Evolutionary conservation across 495 filamentous ascomycete species (phyloP).

Genomic region (Lophium mytilinum): DNA sequence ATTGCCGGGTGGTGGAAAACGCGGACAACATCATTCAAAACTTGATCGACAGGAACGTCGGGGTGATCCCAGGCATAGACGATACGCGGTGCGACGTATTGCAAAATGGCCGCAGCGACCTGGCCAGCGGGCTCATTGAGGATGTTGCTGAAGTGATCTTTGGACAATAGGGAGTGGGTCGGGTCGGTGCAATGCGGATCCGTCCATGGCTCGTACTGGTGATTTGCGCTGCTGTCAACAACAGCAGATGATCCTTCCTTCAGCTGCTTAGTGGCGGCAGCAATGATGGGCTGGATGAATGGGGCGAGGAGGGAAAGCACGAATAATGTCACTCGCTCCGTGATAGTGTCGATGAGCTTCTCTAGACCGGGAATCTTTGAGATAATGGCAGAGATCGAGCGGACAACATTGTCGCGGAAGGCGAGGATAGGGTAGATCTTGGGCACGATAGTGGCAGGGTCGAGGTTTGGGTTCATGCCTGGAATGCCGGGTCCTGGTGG

Average conservation of each 20-base stretch:
- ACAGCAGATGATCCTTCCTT: constrained; percentile 77
- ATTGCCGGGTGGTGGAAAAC: constrained; percentile 87
- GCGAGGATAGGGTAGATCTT: constrained; percentile 92
- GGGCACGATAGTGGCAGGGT: constrained; percentile 68
- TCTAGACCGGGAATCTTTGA: constrained; percentile 90
- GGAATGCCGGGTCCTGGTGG: constrained; percentile 50
- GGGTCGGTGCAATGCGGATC: constrained; percentile 80
- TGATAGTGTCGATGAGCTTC: constrained; percentile 77
- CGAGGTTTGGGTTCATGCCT: constrained; percentile 66
- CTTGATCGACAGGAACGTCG: constrained; percentile 66
- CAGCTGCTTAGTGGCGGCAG: constrained; percentile 68
- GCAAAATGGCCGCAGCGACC: constrained; percentile 67
- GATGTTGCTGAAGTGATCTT: constrained; percentile 93
- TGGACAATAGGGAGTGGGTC: constrained; percentile 88
- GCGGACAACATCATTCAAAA: constrained; percentile 64
- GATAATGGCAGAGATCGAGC: constrained; percentile 69
- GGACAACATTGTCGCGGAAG: constrained; percentile 89
- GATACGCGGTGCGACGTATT: constrained; percentile 78
- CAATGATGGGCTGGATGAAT: constrained; percentile 84
- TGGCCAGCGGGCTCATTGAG: constrained; percentile 82
- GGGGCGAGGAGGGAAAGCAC: constrained; percentile 83
- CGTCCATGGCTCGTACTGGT: constrained; percentile 88
- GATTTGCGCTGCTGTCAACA: constrained; percentile 68
- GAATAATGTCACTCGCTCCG: constrained; percentile 83
- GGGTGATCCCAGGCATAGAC: constrained; percentile 87